These are phyloP conservation scores for Malus hybrid DNA, from an alignment of 331 rosid species.

Conservation along the genomic window DNA sequence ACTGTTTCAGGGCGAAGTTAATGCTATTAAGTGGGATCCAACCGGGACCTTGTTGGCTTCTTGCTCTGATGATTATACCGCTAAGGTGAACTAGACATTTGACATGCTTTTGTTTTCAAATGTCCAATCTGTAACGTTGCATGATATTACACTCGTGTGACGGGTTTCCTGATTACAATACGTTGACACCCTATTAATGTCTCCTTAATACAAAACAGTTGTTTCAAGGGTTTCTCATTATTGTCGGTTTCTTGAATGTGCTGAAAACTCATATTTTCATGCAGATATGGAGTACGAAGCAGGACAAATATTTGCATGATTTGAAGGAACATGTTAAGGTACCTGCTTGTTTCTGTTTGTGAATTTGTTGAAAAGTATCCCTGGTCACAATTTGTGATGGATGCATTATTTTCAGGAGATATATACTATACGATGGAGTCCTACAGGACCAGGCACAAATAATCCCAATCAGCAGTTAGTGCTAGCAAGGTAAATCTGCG, in stretches of 20 bases:
- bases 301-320: conserved; percentile 64
- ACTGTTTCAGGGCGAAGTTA: conserved; percentile 72
- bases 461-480: conserved; percentile 70
- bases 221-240: background rate
- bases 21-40: conserved; percentile 87
- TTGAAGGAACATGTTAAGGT: conserved; percentile 83
- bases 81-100: conserved; percentile 39
- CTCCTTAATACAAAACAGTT: background rate
- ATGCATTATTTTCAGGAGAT: conserved; percentile 50
- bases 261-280: background rate
- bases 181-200: background rate
- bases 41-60: conserved; percentile 76
- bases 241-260: background rate
- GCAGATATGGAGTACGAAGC: conserved; percentile 87
- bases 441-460: conserved; percentile 79
- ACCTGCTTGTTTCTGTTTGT: background rate
- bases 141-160: background rate
- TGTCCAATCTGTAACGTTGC: background rate
- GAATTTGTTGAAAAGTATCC: background rate
- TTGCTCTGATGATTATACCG: conserved; percentile 76
- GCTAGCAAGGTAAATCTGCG: conserved; percentile 67
- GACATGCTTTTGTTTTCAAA: background rate
- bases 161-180: background rate
- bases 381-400: background rate
- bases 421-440: conserved; percentile 95